Evolutionary conservation across 257 asterid genomes (phyloP).

Genomic region (Avicennia marina): DNA sequence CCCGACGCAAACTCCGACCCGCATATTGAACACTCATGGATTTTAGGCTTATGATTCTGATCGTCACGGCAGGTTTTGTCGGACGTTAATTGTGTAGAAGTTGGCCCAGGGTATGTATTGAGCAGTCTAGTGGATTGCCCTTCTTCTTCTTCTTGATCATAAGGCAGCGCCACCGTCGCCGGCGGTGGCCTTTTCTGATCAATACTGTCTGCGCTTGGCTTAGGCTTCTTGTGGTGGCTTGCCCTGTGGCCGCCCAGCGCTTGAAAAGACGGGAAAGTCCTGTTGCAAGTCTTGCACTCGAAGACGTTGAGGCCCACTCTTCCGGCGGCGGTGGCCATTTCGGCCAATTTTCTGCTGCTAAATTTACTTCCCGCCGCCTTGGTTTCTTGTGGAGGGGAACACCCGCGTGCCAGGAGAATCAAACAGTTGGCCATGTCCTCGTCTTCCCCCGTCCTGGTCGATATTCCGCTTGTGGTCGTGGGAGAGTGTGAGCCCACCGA

Average conservation of each 20-base stretch:
- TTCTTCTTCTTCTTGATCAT: conserved; percentile 17
- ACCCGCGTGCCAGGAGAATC: no score
- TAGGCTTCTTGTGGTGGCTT: conserved; percentile 10
- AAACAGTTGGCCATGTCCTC: no score
- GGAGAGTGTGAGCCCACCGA: conserved; percentile 24
- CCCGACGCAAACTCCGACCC: conserved; percentile 83
- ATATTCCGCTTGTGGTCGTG: conserved; percentile 38
- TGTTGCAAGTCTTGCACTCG: neutral
- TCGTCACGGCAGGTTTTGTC: no score
- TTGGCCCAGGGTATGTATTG: no score
- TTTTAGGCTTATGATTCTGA: conserved; percentile 44
- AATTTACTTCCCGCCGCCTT: conserved; percentile 3
- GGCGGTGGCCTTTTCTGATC: conserved; percentile 14
- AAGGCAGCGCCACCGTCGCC: conserved; percentile 9
- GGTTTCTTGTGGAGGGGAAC: conserved; percentile 17
- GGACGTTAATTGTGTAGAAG: no score
- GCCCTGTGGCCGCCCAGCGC: conserved; percentile 11
- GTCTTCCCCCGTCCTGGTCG: conserved; percentile 38
- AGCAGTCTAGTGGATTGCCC: neutral
- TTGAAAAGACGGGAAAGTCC: conserved; percentile 1
- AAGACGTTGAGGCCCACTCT: neutral
- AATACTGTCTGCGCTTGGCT: no score
- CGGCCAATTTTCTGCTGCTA: no score
- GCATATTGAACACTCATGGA: conserved; percentile 75
- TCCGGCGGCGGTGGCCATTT: no score